Evolutionary conservation across 345 rosid species (phyloP).

Genomic region (Erysimum cheiranthoides): DNA sequence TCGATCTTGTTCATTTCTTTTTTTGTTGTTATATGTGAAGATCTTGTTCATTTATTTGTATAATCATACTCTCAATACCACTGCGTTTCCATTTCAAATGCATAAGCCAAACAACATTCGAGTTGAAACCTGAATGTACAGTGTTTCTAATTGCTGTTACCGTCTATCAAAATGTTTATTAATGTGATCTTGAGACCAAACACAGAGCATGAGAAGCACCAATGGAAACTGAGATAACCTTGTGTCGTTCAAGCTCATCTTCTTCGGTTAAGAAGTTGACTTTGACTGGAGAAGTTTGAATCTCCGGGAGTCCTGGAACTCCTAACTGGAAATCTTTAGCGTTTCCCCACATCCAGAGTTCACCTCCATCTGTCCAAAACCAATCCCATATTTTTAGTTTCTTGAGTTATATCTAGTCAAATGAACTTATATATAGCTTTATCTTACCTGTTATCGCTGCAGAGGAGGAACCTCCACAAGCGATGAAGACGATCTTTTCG

Average conservation of each 20-base stretch:
- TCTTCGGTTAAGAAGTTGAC: conserved; percentile 78
- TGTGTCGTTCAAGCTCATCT: conserved; percentile 60
- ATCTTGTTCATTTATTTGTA: conserved; percentile 37
- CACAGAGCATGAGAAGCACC: conserved; percentile 95
- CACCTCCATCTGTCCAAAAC: conserved; percentile 64
- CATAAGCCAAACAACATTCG: conserved; percentile 8
- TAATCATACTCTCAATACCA: conserved; percentile 19
- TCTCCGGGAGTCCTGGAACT: conserved; percentile 81
- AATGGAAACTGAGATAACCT: conserved; percentile 69
- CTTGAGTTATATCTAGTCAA: neutral
- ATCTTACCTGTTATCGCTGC: conserved; percentile 76
- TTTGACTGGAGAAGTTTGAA: conserved; percentile 70
- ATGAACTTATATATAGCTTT: neutral
- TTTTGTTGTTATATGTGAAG: conserved; percentile 12
- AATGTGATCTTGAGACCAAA: conserved; percentile 63
- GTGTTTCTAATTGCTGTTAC: neutral
- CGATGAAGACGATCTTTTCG: conserved; percentile 59
- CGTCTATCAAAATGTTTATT: conserved; percentile 8
- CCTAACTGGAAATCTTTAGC: conserved; percentile 87
- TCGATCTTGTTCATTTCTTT: neutral
- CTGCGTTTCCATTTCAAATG: conserved; percentile 6
- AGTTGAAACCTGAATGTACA: conserved; percentile 2
- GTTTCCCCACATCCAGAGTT: conserved; percentile 96
- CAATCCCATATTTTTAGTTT: neutral
- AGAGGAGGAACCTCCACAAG: conserved; percentile 90